Percentiles rank a stretch among this genome's conserved stretches.
phyloP scores from a whole-genome alignment of 352 stramenopile genomes.

The Elongisporangium anandrum region DNA sequence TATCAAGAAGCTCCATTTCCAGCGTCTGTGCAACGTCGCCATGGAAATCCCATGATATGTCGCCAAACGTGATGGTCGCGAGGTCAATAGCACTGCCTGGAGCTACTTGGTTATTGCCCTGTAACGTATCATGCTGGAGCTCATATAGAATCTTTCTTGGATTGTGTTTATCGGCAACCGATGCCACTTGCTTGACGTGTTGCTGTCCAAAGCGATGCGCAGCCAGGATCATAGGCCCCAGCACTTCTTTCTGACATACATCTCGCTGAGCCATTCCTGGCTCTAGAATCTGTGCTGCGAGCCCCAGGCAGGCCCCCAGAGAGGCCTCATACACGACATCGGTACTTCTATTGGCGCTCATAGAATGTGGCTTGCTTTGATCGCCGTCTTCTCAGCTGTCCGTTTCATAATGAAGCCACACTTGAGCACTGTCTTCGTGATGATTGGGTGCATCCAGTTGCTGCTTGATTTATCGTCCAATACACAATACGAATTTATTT shows the following conservation, averaged over 20 bases:
- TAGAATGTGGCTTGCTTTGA: too few species aligned
- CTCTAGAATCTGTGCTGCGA: slow-evolving; percentile 31
- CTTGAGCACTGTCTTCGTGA: too few species aligned
- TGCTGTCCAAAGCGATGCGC: slow-evolving; percentile 50
- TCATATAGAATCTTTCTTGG: slow-evolving; percentile 21
- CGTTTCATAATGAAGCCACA: too few species aligned
- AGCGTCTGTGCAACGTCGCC: slow-evolving; percentile 38
- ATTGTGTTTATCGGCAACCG: slow-evolving; percentile 2
- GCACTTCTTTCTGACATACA: slow-evolving; percentile 39
- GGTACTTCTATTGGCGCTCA: slow-evolving; percentile 26
- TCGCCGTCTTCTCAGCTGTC: too few species aligned
- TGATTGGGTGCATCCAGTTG: too few species aligned
- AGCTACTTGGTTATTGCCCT: slow-evolving; percentile 5
- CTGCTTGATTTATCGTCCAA: too few species aligned
- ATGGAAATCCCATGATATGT: slow-evolving; percentile 61
- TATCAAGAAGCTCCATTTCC: slow-evolving; percentile 55
- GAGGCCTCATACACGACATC: slow-evolving; percentile 22
- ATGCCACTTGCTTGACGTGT: slow-evolving; percentile 8
- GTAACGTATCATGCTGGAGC: slow-evolving; percentile 4
- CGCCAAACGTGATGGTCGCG: slow-evolving; percentile 22
- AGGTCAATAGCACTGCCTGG: slow-evolving; percentile 6
- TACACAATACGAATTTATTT: too few species aligned
- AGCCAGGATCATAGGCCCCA: slow-evolving; percentile 51
- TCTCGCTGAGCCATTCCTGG: slow-evolving; percentile 12
- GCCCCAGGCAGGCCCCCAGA: slow-evolving; percentile 37